Conservation (phyloP, 176 grass and related monocot species). For the Oryza brachyantha region DNA sequence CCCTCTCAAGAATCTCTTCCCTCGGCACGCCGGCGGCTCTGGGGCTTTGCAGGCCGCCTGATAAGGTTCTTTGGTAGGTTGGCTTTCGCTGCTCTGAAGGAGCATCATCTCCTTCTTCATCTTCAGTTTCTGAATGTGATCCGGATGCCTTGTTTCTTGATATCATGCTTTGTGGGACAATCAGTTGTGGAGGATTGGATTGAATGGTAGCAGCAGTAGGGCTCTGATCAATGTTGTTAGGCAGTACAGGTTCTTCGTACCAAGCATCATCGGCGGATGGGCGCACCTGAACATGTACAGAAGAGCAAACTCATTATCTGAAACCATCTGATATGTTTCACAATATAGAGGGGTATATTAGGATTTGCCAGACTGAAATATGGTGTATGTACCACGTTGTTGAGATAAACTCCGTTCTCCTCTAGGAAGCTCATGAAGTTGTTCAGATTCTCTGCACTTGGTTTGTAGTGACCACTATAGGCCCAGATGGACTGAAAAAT, state of each 20-base stretch:
- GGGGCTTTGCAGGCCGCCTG: slow-evolving; percentile 72
- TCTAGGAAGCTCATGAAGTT: slow-evolving; percentile 53
- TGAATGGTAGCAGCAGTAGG: background rate
- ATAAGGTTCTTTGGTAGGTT: slow-evolving; percentile 68
- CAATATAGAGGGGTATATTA: background rate
- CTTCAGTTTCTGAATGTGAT: slow-evolving; percentile 6
- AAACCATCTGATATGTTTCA: background rate
- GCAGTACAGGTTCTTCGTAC: slow-evolving; percentile 37
- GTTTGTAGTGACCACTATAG: slow-evolving; percentile 68
- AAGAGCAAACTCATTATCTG: background rate
- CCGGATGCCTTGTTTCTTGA: slow-evolving; percentile 4
- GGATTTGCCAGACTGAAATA: background rate
- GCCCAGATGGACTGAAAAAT: slow-evolving; percentile 50
- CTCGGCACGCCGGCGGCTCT: slow-evolving; percentile 32
- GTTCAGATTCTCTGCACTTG: slow-evolving; percentile 41
- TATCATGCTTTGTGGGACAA: slow-evolving; percentile 15
- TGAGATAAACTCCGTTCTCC: slow-evolving; percentile 60
- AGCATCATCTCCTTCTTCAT: background rate
- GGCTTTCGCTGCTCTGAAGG: slow-evolving; percentile 37
- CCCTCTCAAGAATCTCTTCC: slow-evolving; percentile 69
- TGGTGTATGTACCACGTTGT: slow-evolving; percentile 57
- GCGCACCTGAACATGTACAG: slow-evolving; percentile 38
- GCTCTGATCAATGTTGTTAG: slow-evolving; percentile 1
- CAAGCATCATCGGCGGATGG: slow-evolving; percentile 53
- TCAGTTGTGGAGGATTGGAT: slow-evolving; percentile 32